phyloP scores from a whole-genome alignment of 169 alveolate species.

The Cryptosporidium bovis region DNA sequence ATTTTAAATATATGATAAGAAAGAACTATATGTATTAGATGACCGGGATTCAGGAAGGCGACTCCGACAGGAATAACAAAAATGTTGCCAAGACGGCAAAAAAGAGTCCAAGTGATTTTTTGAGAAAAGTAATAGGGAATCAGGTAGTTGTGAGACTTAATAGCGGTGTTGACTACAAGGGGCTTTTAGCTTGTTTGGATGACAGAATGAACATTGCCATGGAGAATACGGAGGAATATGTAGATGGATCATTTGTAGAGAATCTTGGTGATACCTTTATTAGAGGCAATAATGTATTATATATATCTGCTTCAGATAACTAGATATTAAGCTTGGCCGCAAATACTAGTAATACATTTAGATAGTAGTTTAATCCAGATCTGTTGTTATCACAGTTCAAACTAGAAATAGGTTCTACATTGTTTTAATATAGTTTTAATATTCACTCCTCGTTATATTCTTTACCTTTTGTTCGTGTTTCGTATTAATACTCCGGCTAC shows the following conservation, averaged over 20 bases:
- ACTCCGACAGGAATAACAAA: not conserved
- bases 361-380: not conserved
- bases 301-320: constrained; percentile 60
- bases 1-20: too few species aligned
- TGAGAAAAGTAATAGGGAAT: constrained; percentile 68
- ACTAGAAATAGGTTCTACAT: too few species aligned
- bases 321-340: not conserved
- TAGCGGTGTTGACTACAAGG: constrained; percentile 76
- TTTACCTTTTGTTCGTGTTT: not conserved
- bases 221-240: constrained; percentile 85
- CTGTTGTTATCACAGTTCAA: not conserved
- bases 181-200: constrained; percentile 85
- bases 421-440: too few species aligned
- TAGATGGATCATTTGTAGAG: constrained; percentile 83
- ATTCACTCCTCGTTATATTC: not conserved
- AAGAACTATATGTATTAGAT: too few species aligned
- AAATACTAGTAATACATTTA: not conserved
- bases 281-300: constrained; percentile 87
- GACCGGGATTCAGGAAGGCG: not conserved
- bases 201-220: constrained; percentile 88
- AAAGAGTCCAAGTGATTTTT: constrained; percentile 58
- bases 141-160: constrained; percentile 65
- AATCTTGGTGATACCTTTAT: constrained; percentile 87
- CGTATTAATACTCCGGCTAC: not conserved
- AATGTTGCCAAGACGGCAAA: not conserved